Evolutionary conservation across 176 grass and related monocot genomes (phyloP), one percentile per base, ranked within the genome.

Genomic region (Musa acuminata): DNA sequence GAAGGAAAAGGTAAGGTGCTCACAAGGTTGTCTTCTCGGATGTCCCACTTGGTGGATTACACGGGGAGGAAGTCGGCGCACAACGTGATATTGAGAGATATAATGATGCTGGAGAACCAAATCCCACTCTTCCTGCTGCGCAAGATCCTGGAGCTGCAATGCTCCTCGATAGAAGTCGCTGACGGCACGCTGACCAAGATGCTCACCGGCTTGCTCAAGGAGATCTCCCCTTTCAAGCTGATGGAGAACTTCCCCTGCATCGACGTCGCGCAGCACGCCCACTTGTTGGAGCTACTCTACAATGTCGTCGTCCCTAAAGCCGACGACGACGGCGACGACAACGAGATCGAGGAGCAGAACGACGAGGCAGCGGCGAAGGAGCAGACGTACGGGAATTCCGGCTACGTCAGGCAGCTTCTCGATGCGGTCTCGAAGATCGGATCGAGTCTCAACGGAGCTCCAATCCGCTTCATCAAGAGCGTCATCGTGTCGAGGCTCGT

Each of bases 21-120:
- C 22, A 58, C 24, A 48, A 73, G 87, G 81, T 68, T 92, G 26
- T 78, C 85, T 24, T 96, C 89, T 24, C 71, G 89, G 58, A 92
- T 96, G 92, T 72, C 73, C 9, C 92, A 96, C 71, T 80, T 96
- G 50, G 83, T 92, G 2, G 92, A 96, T 75, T 87, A 86, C 72
- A 73, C 87, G 9, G 85, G 92, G 69, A 78, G 85, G 63, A 96
- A 96, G 82, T 85, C 83, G 8, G 92, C 91, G 59, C 84, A 87
- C 7, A 89, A 62, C 86, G 89, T 8, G 92, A 89, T 96, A 2
- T 80, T 92, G 1, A 80, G 87, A 0, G 92, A 96, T 84, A 87
- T 87, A 58, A 72, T 96, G 75, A 96, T 96, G 92, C n/a, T n/a
- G n/a, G n/a, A n/a, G n/a, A n/a, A n/a, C n/a, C n/a, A n/a, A n/a